Evolutionary conservation across 768 basidiomycete species (phyloP), one percentile per base, ranked within the genome.

Genomic region (Kwoniella bestiolae): DNA sequence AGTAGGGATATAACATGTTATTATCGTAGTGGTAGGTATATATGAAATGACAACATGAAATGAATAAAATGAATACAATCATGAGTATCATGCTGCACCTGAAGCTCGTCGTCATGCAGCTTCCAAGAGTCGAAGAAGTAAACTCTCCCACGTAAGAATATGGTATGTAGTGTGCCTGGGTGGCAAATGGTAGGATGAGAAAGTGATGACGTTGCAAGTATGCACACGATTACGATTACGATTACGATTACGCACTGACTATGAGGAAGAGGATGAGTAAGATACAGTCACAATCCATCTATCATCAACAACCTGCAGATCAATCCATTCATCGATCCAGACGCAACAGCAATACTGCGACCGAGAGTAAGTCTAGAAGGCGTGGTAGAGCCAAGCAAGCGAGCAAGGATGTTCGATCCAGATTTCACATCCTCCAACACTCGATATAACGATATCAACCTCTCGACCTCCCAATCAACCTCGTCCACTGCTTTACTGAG

Each of bases 391-490:
- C 21, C 26, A 28, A 2, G 18, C 18, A 41, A 18, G 16, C 47
- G 47, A 49, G 47, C 2, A 49, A 49, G 11, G 21, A 61, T 61
- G 60, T 61, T 61, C 38, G 50, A 61, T 38, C 60, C 60, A n/a
- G 50, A 61, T n/a, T 61, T 61, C 35, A 38, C 60, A 45, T 35
- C 60, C 53, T 26, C 41, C 26, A 26, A 41, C 44, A 44, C 53
- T 25, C 52, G 46, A 21, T 45, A 66, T 29, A 65, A 68, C 60
- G 63, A 70, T 16, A 71, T 80, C 65, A 74, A 80, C 64, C 73
- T 80, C n/a, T 78, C 77, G 5, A 78, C 73, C 11, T 68, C 69
- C 11, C 60, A 73, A n/a, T 66, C 79, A 4, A 64, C 77, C 5
- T 73, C 72, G 1, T 75, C 79, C 1, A 60, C 68, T 3, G 63